These are phyloP conservation scores for Irineochytrium annulatum DNA, from an alignment of 192 early-diverging fungal species.

Conservation along the genomic window DNA sequence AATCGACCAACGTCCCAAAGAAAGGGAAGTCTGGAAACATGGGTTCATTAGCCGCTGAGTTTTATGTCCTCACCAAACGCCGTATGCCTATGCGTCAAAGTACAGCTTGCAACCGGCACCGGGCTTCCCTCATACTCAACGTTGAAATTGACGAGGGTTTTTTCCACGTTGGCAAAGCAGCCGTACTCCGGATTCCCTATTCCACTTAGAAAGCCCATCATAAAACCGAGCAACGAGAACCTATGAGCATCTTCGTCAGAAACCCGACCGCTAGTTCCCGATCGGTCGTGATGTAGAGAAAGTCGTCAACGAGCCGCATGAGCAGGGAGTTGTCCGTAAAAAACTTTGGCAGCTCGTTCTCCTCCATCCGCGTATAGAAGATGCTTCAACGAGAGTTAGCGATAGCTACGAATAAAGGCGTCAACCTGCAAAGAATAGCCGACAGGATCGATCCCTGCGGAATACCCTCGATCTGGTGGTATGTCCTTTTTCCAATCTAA, in stretches of 20 bases:
- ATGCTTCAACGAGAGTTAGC: constrained; percentile 40
- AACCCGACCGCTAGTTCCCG: constrained; percentile 47
- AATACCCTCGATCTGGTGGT: constrained; percentile 71
- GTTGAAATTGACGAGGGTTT: constrained; percentile 79
- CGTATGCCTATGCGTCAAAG: neutral
- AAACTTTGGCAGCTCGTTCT: constrained; percentile 37
- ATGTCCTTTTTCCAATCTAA: constrained; percentile 54
- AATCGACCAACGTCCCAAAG: constrained; percentile 78
- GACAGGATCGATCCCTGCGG: constrained; percentile 91
- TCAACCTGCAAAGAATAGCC: constrained; percentile 76
- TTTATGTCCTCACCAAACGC: too few relatives aligned
- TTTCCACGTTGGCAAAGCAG: constrained; percentile 66
- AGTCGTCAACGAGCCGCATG: constrained; percentile 80
- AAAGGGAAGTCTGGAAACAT: constrained; percentile 64
- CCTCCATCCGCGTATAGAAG: constrained; percentile 75
- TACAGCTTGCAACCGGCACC: neutral
- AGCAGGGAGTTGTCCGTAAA: constrained; percentile 46
- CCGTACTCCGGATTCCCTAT: constrained; percentile 65
- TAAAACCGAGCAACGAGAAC: neutral
- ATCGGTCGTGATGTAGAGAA: constrained; percentile 68
- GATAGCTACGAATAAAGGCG: neutral
- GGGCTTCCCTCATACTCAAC: too few relatives aligned
- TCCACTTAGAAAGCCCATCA: neutral
- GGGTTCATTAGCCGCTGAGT: neutral
- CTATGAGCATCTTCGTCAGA: constrained; percentile 47